Base-by-base conservation (phyloP, 192 early-diverging fungal genomes). In the Backusella liffmaniae region DNA sequence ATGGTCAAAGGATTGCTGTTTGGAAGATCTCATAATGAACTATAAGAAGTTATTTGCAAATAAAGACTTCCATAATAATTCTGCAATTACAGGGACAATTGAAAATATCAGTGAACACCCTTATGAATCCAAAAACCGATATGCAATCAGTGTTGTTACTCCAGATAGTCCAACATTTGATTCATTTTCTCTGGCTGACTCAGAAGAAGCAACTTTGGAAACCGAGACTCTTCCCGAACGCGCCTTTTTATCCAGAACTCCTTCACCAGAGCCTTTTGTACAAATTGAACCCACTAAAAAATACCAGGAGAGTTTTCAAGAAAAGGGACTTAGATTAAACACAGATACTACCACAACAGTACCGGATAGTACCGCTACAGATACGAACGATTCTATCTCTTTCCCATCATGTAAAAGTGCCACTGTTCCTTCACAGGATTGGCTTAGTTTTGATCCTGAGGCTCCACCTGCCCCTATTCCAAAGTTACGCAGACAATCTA, bases 21-120 rank as follows among this genome's bases (percentile, higher is more conserved):
- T 83, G 21, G 75, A 83, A 72, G 82, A 83, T 68, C 56, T 83
- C 16, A 78, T 83, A 39, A 29, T 68, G 34, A 66, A 79, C 35
- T 75, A 76, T 49, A 44, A 79, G 34, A 69, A 46, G 18, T 26
- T 83, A 12, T 83, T 83, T 59, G 73, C 72, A 35, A 74, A 78
- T 53, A 78, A 78, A 62, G 77, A 78, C 30, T 37, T 78, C 8
- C 72, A 73, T 42, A 78, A 41, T 44, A 66, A 72, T 2, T 73
- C 77, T 7, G 71, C 77, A 13, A 78, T 78, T 15, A 78, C 77
- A 18, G 77, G 77, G 36, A 66, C 65, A 10, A 78, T 78, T 46
- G 73, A 74, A 26, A 39, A 74, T 10, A 35, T 39, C 23, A 71
- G 56, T 29, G 56, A 62, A 10, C 56, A 62, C 26, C 56, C 56